Conservation (phyloP, 1,139 yeast genomes). For the Ogataea hybrid region DNA sequence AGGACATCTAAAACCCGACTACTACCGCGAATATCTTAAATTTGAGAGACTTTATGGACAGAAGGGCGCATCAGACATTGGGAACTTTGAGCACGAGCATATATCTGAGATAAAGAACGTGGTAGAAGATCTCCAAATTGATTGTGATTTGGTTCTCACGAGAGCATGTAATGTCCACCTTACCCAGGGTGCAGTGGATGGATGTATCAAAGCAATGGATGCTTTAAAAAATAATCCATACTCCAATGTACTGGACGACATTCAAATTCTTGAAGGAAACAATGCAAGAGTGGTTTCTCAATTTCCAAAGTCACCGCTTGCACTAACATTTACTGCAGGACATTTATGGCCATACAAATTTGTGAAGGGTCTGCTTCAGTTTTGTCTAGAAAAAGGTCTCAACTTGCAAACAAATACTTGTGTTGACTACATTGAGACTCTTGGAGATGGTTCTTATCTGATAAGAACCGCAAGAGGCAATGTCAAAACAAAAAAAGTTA, state of each 20-base stretch:
- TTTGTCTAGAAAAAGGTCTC: conserved; percentile 33
- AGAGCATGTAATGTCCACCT: conserved; percentile 38
- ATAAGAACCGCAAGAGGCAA: conserved; percentile 34
- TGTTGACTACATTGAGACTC: conserved; percentile 27
- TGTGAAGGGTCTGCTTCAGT: conserved; percentile 33
- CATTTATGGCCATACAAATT: conserved; percentile 42
- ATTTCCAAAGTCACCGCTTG: conserved; percentile 32
- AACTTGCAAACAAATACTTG: conserved; percentile 39
- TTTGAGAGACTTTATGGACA: conserved; percentile 28
- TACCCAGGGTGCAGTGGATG: conserved; percentile 15
- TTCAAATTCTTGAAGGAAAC: conserved; percentile 27
- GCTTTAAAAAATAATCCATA: conserved; percentile 24
- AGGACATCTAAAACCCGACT: conserved; percentile 44
- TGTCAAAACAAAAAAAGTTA: conserved; percentile 32
- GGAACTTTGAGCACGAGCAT: conserved; percentile 35
- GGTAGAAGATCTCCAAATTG: conserved; percentile 34
- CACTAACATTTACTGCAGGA: conserved; percentile 40
- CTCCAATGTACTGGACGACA: conserved; percentile 17
- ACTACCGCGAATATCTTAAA: conserved; percentile 26
- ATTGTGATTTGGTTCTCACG: conserved; percentile 37
- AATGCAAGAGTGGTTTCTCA: conserved; percentile 25
- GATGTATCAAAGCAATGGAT: conserved; percentile 21
- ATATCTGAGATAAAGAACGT: conserved; percentile 30
- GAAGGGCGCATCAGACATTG: conserved; percentile 35
- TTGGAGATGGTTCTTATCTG: conserved; percentile 24